These are phyloP conservation scores for Mycosphaerella sp. DNA, from an alignment of 2,329 filamentous ascomycete species.

Conservation along the genomic window DNA sequence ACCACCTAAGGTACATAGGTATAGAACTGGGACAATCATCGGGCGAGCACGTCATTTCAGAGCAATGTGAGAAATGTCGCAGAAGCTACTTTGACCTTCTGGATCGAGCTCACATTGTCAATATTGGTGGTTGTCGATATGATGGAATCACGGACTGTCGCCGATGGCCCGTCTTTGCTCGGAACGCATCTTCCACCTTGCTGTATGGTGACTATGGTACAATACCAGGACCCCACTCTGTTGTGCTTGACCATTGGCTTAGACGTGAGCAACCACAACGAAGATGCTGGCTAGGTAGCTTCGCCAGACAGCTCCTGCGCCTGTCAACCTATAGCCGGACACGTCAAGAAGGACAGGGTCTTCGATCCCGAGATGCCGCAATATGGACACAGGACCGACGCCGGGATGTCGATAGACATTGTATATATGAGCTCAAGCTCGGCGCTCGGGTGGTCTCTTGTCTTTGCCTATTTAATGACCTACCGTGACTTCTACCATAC, in stretches of 20 bases:
- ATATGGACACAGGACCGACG: slow-evolving; percentile 13
- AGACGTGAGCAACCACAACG: slow-evolving; percentile 1
- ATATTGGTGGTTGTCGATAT: background rate
- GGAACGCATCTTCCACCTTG: slow-evolving; percentile 13
- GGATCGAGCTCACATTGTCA: background rate
- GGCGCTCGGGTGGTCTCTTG: background rate
- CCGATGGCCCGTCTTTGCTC: slow-evolving; percentile 11
- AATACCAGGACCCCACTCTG: background rate
- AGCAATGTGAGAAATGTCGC: slow-evolving; percentile 3
- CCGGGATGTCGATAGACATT: slow-evolving; percentile 16
- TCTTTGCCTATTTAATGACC: background rate
- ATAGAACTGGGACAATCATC: slow-evolving; percentile 4
- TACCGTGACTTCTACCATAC: background rate
- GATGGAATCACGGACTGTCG: background rate
- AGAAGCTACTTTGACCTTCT: slow-evolving; percentile 1
- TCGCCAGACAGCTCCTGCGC: background rate
- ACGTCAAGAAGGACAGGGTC: slow-evolving; percentile 8
- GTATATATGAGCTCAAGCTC: slow-evolving; percentile 14
- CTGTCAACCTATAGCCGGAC: slow-evolving; percentile 12
- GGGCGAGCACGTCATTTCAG: slow-evolving; percentile 7
- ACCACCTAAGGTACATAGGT: no score
- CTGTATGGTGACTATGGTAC: background rate
- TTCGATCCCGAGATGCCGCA: slow-evolving; percentile 12
- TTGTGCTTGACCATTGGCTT: background rate
- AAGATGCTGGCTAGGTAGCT: background rate